Base-by-base conservation (phyloP, 2,329 filamentous ascomycete genomes). In the Colletotrichum melonis region DNA sequence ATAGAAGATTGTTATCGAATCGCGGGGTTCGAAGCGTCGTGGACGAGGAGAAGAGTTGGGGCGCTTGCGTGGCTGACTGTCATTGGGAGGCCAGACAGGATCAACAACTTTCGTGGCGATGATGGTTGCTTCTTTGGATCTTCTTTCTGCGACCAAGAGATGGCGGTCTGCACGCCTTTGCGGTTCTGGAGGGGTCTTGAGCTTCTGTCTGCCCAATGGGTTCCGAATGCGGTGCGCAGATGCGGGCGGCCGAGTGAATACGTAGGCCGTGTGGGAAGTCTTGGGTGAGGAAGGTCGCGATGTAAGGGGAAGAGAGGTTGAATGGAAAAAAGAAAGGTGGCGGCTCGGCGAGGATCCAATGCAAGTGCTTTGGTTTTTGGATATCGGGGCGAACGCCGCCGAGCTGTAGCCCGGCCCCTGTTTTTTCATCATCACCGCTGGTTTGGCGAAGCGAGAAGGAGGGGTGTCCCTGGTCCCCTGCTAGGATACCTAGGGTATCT, bases 1-100 rank as follows among this genome's bases (percentile, higher is more conserved):
- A 75, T 12, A 28, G 28, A 22, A 6, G 26, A 38, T 16, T 85
- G 83, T 86, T 86, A 86, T 87, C 84, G 86, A 82, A 83, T 81
- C 84, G 85, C 86, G 74, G 75, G 69, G 74, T 76, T 76, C 76
- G 28, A 28, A 49, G 42, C 42, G 38, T 42, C 38, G 38, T 42
- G 38, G 8, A 62, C 30, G 24, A 62, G 30, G 57, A 38, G 62
- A 16, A 67, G 26, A 22, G n/a, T 26, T 54, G 38, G 22, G 52
- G 54, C 49, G 68, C 57, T 63, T 72, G 68, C 72, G 67, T 73
- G 67, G 67, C 57, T 55, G 30, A 35, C 63, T 63, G 22, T 67
- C 72, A 72, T 74, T 72, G 63, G 72, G 24, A 26, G 22, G 16
- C 42, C 2, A 56, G 9, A 7, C 14, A 28, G 26, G 22, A 24